Conservation (phyloP, 441 rosid genomes). For the Populus hybrid region DNA sequence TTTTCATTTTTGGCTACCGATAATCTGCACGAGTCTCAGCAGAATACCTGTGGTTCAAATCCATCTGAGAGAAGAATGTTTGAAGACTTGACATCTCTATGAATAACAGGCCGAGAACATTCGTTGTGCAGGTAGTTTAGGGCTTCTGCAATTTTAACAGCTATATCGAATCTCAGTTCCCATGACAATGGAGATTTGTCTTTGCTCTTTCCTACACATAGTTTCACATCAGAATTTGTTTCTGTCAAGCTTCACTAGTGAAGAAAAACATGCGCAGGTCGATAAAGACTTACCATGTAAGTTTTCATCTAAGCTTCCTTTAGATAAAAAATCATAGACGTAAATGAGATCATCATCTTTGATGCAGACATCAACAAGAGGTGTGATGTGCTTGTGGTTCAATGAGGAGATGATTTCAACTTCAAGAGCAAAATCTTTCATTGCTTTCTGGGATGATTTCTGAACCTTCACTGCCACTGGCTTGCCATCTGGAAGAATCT, state of each 20-base stretch:
- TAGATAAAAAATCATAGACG: slow-evolving; percentile 56
- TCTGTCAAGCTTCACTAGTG: slow-evolving; percentile 7
- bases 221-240: slow-evolving; percentile 11
- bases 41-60: slow-evolving; percentile 67
- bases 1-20: neutral
- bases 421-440: slow-evolving; percentile 67
- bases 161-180: slow-evolving; percentile 59
- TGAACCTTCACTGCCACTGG: slow-evolving; percentile 66
- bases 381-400: slow-evolving; percentile 50
- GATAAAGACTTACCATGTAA: slow-evolving; percentile 50
- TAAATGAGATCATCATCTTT: slow-evolving; percentile 50
- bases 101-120: slow-evolving; percentile 65
- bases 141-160: slow-evolving; percentile 67
- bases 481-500: slow-evolving; percentile 62
- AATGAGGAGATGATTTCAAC: slow-evolving; percentile 62
- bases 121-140: slow-evolving; percentile 58
- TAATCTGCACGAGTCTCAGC: neutral
- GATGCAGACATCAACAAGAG: slow-evolving; percentile 65
- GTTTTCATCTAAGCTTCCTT: slow-evolving; percentile 70
- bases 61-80: slow-evolving; percentile 77
- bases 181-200: slow-evolving; percentile 45
- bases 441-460: slow-evolving; percentile 53
- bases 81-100: slow-evolving; percentile 81
- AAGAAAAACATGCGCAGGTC: neutral
- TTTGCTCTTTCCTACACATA: slow-evolving; percentile 30